These are phyloP conservation scores for Phaseolus lunatus DNA, from an alignment of 306 rosid genomes.

Conservation along the genomic window DNA sequence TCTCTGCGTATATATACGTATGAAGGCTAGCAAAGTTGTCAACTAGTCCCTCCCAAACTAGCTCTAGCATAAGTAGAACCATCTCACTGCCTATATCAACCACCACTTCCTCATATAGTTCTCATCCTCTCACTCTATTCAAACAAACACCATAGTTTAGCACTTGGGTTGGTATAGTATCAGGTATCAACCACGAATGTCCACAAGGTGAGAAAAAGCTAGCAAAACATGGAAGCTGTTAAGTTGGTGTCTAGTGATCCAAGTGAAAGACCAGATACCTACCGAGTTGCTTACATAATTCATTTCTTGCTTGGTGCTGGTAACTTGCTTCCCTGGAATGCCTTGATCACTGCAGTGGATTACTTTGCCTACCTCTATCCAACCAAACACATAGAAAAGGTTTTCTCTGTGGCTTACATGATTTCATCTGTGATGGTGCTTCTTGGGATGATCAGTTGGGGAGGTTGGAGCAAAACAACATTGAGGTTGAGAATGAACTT, in stretches of 20 bases:
- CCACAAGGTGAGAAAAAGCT: constrained; percentile 17
- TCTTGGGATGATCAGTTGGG: constrained; percentile 69
- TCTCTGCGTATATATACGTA: constrained; percentile 6
- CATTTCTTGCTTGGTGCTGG: constrained; percentile 94
- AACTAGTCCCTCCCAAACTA: constrained; percentile 47
- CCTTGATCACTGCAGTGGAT: constrained; percentile 90
- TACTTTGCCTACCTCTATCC: constrained; percentile 87
- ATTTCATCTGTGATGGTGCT: constrained; percentile 69
- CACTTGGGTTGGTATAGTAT: constrained; percentile 38
- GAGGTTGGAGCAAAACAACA: constrained; percentile 66
- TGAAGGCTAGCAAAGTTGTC: constrained; percentile 47
- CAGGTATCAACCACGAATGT: constrained; percentile 35
- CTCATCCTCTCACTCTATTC: constrained; percentile 55
- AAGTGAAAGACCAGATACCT: constrained; percentile 58
- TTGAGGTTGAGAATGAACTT: constrained; percentile 65
- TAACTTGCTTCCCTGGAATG: constrained; percentile 97
- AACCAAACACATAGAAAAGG: constrained; percentile 71
- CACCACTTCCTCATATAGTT: constrained; percentile 18
- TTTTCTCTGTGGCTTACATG: constrained; percentile 79
- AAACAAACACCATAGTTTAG: constrained; percentile 53
- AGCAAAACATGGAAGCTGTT: constrained; percentile 57
- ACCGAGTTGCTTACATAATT: constrained; percentile 74
- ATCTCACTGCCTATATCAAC: not conserved
- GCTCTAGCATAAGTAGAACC: constrained; percentile 37
- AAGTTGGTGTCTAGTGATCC: constrained; percentile 54